These are phyloP conservation scores for Coemansia sp. DNA, from an alignment of 192 early-diverging fungal species.

Conservation along the genomic window DNA sequence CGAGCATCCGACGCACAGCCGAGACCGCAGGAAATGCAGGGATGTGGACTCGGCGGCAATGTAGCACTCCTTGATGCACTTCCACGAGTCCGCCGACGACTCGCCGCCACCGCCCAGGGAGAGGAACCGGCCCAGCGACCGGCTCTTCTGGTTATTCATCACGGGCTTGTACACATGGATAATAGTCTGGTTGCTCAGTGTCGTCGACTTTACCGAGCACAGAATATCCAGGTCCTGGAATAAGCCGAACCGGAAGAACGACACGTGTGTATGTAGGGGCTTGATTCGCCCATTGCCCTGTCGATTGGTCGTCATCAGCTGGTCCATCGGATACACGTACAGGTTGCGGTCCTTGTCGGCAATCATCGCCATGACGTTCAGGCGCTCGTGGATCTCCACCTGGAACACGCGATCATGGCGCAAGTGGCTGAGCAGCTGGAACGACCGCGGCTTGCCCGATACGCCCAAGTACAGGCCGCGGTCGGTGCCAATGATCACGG, in stretches of 20 bases:
- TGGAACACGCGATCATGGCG: constrained; percentile 80
- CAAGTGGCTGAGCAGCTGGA: constrained; percentile 61
- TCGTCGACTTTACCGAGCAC: constrained; percentile 72
- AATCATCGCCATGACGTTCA: constrained; percentile 78
- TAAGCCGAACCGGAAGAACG: constrained; percentile 76
- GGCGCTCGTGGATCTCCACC: constrained; percentile 85
- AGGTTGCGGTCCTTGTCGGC: constrained; percentile 71
- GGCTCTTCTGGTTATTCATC: constrained; percentile 54
- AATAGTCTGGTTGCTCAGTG: constrained; percentile 68
- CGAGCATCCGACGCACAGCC: constrained; percentile 86
- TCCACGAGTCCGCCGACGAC: constrained; percentile 50
- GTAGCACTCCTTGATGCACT: constrained; percentile 84
- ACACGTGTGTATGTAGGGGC: constrained; percentile 64
- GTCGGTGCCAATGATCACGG: constrained; percentile 84
- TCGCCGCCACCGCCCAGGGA: constrained; percentile 32
- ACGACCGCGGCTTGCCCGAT: constrained; percentile 57
- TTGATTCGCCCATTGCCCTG: constrained; percentile 30
- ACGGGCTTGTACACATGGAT: constrained; percentile 79
- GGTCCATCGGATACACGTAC: constrained; percentile 60
- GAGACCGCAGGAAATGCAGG: constrained; percentile 83
- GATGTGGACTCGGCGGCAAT: constrained; percentile 89
- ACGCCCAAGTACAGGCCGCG: constrained; percentile 80
- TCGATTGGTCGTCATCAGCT: constrained; percentile 42
- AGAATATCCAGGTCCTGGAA: constrained; percentile 64
- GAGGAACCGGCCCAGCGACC: constrained; percentile 55